Base-by-base conservation (phyloP, 495 filamentous ascomycete species). In the Penicillium atrosanguineum region DNA sequence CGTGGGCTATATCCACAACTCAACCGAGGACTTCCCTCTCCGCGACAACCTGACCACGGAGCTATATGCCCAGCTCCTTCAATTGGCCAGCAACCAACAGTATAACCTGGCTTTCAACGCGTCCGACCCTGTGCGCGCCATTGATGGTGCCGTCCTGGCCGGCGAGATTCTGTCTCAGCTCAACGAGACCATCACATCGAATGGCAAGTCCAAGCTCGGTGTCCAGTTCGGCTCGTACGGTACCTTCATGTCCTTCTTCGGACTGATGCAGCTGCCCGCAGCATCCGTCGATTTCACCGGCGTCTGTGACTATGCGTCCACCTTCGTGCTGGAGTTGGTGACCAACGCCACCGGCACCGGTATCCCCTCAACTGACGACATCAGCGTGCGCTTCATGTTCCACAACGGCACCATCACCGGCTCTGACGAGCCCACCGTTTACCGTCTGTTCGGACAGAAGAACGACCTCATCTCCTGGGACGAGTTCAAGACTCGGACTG, bases 1-100 rank as follows among this genome's bases (percentile, higher is more conserved):
- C 46, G 79, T 82, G 40, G 80, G 72, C 43, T 56, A 28, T 12
- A 82, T 83, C 50, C 78, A 83, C 65, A 83, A 83, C 63, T 55
- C 70, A 15, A 68, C 71, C 50, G 60, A 56, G 20, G 49, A 62
- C 2, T 69, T 73, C 55, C 59, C 72, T 7, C 58, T 65, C 36
- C 52, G 57, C 57, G 44, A 52, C 12, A 53, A 69, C n/a, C 50
- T 75, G 45, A 75, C 75, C 2, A 50, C 64, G 26, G 61, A 62
- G 2, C 60, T 60, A 28, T 63, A 73, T 37, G 43, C 57, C 44
- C 73, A 79, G 51, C 57, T 80, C 29, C 64, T 72, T 42, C 61
- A 66, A 6, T 71, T 82, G 21, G 79, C 80, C 44, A 75, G 76
- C 53, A 68, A 56, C 41, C 78, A 80, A 54, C 71, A 83, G 57